Conservation (phyloP, 1,284 basidiomycete species). For the Abortiporus biennis region DNA sequence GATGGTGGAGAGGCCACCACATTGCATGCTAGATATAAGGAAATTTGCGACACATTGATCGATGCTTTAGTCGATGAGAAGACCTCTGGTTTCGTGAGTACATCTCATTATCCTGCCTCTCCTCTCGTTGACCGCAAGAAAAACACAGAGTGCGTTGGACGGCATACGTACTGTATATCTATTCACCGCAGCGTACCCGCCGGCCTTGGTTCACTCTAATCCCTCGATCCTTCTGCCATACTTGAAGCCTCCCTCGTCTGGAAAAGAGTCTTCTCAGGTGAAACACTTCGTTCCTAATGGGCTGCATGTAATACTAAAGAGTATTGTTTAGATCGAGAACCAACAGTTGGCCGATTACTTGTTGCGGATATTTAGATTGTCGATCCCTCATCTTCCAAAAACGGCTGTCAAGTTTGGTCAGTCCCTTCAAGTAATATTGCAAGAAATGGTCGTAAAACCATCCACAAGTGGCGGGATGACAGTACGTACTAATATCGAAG, state of each 20-base stretch:
- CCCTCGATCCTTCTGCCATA: slow-evolving; percentile 84
- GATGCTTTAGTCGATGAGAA: slow-evolving; percentile 84
- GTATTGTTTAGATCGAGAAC: slow-evolving; percentile 64
- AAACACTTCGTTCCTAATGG: too few relatives aligned
- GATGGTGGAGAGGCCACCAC: slow-evolving; percentile 41
- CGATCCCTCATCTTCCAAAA: slow-evolving; percentile 84
- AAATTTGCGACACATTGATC: slow-evolving; percentile 81
- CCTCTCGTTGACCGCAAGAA: too few relatives aligned
- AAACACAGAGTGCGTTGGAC: too few relatives aligned
- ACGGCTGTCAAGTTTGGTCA: slow-evolving; percentile 83
- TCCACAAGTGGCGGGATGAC: slow-evolving; percentile 56
- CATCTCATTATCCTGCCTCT: slow-evolving; percentile 8
- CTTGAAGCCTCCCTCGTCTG: too few relatives aligned
- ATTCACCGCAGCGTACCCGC: slow-evolving; percentile 78
- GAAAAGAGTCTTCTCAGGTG: too few relatives aligned
- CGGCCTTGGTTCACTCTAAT: slow-evolving; percentile 73
- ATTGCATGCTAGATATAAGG: slow-evolving; percentile 60
- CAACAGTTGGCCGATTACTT: slow-evolving; percentile 78
- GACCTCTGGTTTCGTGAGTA: slow-evolving; percentile 69
- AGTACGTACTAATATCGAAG: slow-evolving; percentile 31
- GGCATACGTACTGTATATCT: slow-evolving; percentile 83
- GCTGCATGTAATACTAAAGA: too few relatives aligned
- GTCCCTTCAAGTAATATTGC: slow-evolving; percentile 73
- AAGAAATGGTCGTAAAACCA: slow-evolving; percentile 86
- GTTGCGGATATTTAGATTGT: slow-evolving; percentile 81